Evolutionary conservation across 805 yeast species (phyloP).

Genomic region (Lachancea quebecensis): DNA sequence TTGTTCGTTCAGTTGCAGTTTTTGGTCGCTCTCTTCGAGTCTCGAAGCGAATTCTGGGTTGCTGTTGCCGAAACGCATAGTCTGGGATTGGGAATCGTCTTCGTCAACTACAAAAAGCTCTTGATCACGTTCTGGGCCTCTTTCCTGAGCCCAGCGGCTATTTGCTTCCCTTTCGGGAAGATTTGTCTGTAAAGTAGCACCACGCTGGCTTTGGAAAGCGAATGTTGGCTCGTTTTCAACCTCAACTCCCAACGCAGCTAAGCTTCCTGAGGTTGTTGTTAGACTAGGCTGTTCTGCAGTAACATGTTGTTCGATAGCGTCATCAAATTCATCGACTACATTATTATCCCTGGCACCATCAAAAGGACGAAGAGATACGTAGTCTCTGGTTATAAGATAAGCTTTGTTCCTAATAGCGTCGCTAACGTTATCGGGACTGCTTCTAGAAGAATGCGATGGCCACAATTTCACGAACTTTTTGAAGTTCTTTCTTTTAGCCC

Average conservation of each 20-base stretch:
- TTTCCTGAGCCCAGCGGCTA: neutral
- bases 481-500: conserved; percentile 35
- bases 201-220: conserved; percentile 3
- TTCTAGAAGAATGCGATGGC: conserved; percentile 11
- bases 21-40: neutral
- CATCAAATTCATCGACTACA: neutral
- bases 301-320: neutral
- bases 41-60: neutral
- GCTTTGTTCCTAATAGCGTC: conserved; percentile 17
- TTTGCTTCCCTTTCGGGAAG: neutral
- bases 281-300: neutral
- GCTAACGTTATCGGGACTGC: conserved; percentile 3
- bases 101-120: conserved; percentile 7
- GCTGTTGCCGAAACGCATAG: neutral
- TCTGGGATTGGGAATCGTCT: conserved; percentile 1
- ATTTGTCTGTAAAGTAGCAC: neutral
- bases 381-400: conserved; percentile 29
- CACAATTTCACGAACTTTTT: conserved; percentile 34
- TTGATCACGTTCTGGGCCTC: neutral
- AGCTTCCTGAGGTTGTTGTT: neutral
- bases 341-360: neutral
- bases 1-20: neutral
- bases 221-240: conserved; percentile 1
- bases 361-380: conserved; percentile 20
- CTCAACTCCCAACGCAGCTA: neutral